Conservation (phyloP, 768 basidiomycete genomes). For the Pleurotus pulmonarius region DNA sequence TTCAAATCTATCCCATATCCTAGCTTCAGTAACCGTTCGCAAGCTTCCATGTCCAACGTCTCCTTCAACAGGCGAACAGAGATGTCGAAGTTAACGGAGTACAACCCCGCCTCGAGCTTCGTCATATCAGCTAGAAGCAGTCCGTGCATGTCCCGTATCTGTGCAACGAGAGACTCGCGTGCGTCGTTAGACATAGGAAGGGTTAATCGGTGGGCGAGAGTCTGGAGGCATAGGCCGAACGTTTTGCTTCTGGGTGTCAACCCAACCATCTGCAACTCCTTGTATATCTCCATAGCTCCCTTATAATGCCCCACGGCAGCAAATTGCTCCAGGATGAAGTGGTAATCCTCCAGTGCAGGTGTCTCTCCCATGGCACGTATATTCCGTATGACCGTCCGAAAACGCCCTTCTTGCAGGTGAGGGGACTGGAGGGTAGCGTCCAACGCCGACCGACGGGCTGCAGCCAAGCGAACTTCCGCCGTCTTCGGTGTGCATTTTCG, state of each 20-base stretch:
- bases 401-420: slow-evolving; percentile 63
- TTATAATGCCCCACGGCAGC: slow-evolving; percentile 69
- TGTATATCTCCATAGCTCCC: slow-evolving; percentile 57
- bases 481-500: slow-evolving; percentile 57
- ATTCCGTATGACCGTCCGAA: slow-evolving; percentile 65
- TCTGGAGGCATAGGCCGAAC: slow-evolving; percentile 62
- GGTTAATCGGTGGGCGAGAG: slow-evolving; percentile 63
- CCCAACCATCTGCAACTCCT: slow-evolving; percentile 47
- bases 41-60: slow-evolving; percentile 50
- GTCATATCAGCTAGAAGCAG: slow-evolving; percentile 60
- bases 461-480: slow-evolving; percentile 37
- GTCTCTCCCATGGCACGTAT: slow-evolving; percentile 52
- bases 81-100: slow-evolving; percentile 62
- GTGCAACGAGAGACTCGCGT: slow-evolving; percentile 21
- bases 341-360: slow-evolving; percentile 63
- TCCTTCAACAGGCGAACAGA: slow-evolving; percentile 66
- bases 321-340: slow-evolving; percentile 72
- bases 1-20: slow-evolving; percentile 77
- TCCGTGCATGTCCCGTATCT: slow-evolving; percentile 36
- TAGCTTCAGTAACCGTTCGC: slow-evolving; percentile 57
- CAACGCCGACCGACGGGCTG: slow-evolving; percentile 36
- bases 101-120: slow-evolving; percentile 40
- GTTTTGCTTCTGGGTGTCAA: slow-evolving; percentile 50
- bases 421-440: slow-evolving; percentile 32
- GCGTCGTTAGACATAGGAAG: slow-evolving; percentile 46